phyloP scores from a whole-genome alignment of 176 grass and related monocot genomes.

The Triticum timopheevii region DNA sequence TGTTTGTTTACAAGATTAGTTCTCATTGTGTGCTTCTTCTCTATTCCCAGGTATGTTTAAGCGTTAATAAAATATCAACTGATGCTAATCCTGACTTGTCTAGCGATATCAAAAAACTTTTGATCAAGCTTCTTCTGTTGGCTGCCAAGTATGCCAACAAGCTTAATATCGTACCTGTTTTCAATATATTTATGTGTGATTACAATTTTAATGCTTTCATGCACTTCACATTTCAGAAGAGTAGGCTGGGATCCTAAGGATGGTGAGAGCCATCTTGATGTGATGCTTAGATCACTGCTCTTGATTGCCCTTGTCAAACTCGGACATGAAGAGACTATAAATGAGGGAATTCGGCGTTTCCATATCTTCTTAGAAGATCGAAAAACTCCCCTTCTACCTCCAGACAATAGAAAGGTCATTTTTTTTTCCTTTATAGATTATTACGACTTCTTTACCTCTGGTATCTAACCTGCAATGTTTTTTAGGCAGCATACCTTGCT shows the following conservation, averaged over 20 bases:
- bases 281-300: conserved; percentile 72
- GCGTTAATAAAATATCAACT: conserved; percentile 52
- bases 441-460: neutral
- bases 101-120: conserved; percentile 60
- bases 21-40: neutral
- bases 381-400: conserved; percentile 55
- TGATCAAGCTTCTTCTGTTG: conserved; percentile 77
- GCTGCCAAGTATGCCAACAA: conserved; percentile 59
- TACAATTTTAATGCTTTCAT: conserved; percentile 27
- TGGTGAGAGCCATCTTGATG: conserved; percentile 77
- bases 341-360: conserved; percentile 70
- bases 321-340: conserved; percentile 57
- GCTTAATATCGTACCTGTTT: conserved; percentile 30
- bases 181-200: neutral
- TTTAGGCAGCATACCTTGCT: conserved; percentile 86
- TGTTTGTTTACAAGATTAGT: conserved; percentile 6
- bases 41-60: conserved; percentile 58
- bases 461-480: conserved; percentile 24
- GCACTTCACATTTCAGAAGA: conserved; percentile 54
- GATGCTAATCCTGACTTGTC: conserved; percentile 75
- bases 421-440: conserved; percentile 21
- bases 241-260: conserved; percentile 82
- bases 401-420: conserved; percentile 80
- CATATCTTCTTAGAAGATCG: conserved; percentile 58
- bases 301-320: conserved; percentile 77